Conservation (phyloP, 140 eudicot genomes). For the Bidens hawaiensis region DNA sequence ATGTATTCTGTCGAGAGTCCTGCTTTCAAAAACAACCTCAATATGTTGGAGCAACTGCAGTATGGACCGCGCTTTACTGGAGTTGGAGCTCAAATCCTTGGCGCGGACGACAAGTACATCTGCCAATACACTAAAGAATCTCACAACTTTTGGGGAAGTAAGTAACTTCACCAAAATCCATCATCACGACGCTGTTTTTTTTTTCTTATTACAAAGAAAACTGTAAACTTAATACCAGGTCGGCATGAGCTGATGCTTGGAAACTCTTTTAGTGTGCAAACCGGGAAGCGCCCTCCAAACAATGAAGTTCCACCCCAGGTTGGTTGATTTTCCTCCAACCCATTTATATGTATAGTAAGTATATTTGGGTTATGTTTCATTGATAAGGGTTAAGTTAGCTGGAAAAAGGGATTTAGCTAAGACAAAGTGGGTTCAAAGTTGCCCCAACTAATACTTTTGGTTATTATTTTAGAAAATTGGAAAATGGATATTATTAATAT, state of each 20-base stretch:
- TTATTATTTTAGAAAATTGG: neutral
- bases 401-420: neutral
- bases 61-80: constrained; percentile 87
- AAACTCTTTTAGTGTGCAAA: constrained; percentile 49
- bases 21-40: constrained; percentile 58
- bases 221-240: constrained; percentile 35
- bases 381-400: too few species aligned
- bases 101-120: constrained; percentile 83
- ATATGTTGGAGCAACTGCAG: constrained; percentile 58
- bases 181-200: too few species aligned
- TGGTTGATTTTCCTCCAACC: constrained; percentile 11
- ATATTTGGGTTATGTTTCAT: neutral
- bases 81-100: constrained; percentile 92
- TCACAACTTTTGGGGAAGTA: constrained; percentile 90
- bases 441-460: neutral
- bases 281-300: constrained; percentile 57
- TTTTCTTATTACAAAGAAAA: neutral
- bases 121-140: constrained; percentile 78
- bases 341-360: neutral
- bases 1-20: constrained; percentile 97
- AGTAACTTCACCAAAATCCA: constrained; percentile 32
- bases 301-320: constrained; percentile 85
- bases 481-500: neutral
- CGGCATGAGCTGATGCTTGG: constrained; percentile 87
- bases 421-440: neutral